Evolutionary conservation across 116 monocot species (phyloP).

Genomic region (Iris pallida): DNA sequence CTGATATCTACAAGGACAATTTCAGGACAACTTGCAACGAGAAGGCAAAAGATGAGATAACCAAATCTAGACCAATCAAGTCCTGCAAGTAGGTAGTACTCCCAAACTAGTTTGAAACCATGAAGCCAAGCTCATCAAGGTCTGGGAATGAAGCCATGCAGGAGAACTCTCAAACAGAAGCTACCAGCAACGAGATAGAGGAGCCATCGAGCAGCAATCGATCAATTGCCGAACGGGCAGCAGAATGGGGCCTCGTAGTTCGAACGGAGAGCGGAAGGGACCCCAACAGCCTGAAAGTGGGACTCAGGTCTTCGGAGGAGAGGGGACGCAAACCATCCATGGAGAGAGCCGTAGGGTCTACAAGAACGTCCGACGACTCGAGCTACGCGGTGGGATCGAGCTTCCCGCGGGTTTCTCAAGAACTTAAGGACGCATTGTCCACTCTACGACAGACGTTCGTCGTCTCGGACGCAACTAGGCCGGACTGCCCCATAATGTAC

Average conservation of each 20-base stretch:
- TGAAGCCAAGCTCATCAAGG: slow-evolving; percentile 34
- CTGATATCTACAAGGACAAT: too few species aligned
- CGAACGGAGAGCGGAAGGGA: slow-evolving; percentile 22
- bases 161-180: slow-evolving; percentile 15
- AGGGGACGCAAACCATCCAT: background rate
- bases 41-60: background rate
- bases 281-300: slow-evolving; percentile 6
- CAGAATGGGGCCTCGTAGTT: slow-evolving; percentile 41
- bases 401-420: slow-evolving; percentile 69
- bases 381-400: slow-evolving; percentile 13
- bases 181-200: slow-evolving; percentile 21
- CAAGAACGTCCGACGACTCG: slow-evolving; percentile 39
- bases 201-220: slow-evolving; percentile 11
- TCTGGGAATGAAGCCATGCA: slow-evolving; percentile 20
- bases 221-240: slow-evolving; percentile 17
- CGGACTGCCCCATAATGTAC: slow-evolving; percentile 86
- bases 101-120: background rate
- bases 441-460: slow-evolving; percentile 86
- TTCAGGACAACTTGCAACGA: background rate
- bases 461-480: slow-evolving; percentile 75
- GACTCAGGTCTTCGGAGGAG: slow-evolving; percentile 23
- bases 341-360: slow-evolving; percentile 16
- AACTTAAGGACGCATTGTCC: slow-evolving; percentile 80
- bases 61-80: background rate
- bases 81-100: background rate